These are phyloP conservation scores for Candida methanosorbosa DNA, from an alignment of 805 yeast species.

Conservation along the genomic window DNA sequence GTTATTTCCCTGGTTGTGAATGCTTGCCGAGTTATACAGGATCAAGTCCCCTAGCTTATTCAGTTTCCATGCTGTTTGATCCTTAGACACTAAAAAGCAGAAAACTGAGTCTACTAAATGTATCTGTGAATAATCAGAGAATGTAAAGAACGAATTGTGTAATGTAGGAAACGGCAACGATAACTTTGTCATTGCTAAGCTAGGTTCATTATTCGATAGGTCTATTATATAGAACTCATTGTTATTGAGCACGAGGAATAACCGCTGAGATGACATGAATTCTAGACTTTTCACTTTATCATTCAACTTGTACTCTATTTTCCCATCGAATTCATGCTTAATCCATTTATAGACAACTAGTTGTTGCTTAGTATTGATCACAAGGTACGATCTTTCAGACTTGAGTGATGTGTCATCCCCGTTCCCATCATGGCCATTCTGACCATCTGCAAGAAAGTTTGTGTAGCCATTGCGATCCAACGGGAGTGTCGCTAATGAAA, in stretches of 20 bases:
- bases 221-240: slow-evolving; percentile 13
- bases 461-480: slow-evolving; percentile 3
- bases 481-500: slow-evolving; percentile 22
- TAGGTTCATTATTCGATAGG: slow-evolving; percentile 3
- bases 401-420: background rate
- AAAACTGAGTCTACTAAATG: background rate
- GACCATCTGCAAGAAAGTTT: slow-evolving; percentile 3
- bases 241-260: slow-evolving; percentile 15
- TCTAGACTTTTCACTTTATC: slow-evolving; percentile 17
- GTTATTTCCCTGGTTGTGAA: background rate
- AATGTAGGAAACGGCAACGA: background rate
- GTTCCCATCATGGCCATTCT: background rate
- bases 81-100: slow-evolving; percentile 3
- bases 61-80: slow-evolving; percentile 4
- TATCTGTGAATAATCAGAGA: background rate
- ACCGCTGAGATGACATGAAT: slow-evolving; percentile 14
- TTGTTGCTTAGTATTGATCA: slow-evolving; percentile 12
- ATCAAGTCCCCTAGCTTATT: background rate
- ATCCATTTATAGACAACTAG: slow-evolving; percentile 16
- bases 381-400: slow-evolving; percentile 4
- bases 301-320: slow-evolving; percentile 15
- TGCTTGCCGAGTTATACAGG: background rate
- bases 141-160: background rate
- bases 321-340: slow-evolving; percentile 11
- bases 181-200: background rate